Conservation (phyloP, 2,329 filamentous ascomycete species). For the Allantophomopsis cytisporea region DNA sequence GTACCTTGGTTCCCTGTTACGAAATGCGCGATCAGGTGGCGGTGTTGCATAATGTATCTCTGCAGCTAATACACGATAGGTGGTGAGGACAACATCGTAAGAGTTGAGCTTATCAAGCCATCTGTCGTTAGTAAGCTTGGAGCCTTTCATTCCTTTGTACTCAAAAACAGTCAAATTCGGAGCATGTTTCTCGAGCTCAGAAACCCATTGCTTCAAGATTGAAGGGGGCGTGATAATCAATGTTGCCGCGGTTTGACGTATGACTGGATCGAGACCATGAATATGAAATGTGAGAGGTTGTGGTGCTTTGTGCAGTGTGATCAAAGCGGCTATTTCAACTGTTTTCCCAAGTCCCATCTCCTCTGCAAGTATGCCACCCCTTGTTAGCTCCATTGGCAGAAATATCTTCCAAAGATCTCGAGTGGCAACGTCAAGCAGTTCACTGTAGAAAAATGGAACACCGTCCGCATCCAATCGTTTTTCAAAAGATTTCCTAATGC, state of each 20-base stretch:
- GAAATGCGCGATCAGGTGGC: constrained; percentile 53
- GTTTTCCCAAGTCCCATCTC: constrained; percentile 82
- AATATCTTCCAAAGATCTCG: constrained; percentile 31
- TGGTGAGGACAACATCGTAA: constrained; percentile 49
- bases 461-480: constrained; percentile 29
- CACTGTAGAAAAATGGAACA: constrained; percentile 39
- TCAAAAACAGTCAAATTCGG: constrained; percentile 39
- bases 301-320: constrained; percentile 44
- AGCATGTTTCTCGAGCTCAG: constrained; percentile 43
- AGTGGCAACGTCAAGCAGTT: constrained; percentile 45
- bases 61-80: constrained; percentile 56
- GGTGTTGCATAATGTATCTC: constrained; percentile 69
- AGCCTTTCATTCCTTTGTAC: constrained; percentile 34
- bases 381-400: constrained; percentile 25
- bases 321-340: constrained; percentile 57
- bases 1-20: constrained; percentile 51
- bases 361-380: constrained; percentile 46
- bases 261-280: background rate
- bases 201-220: constrained; percentile 45
- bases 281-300: constrained; percentile 13
- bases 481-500: constrained; percentile 24
- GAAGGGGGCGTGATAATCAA: constrained; percentile 46
- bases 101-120: constrained; percentile 29
- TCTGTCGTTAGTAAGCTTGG: constrained; percentile 16
- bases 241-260: constrained; percentile 39